Base-by-base conservation (phyloP, 768 basidiomycete species). In the Xanthoconium purpureum region DNA sequence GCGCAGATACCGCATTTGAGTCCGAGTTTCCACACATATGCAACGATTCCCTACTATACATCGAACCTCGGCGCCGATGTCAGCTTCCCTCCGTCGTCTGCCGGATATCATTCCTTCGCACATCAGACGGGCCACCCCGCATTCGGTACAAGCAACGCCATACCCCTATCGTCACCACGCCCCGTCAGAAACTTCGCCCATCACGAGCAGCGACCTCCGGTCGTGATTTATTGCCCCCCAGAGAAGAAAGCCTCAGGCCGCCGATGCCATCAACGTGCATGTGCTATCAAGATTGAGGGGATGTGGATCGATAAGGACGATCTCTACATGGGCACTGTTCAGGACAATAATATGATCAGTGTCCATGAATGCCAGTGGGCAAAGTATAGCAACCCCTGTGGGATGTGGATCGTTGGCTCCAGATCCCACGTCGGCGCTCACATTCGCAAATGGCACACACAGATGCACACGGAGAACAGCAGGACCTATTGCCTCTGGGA, bases 281-380 rank as follows among this genome's bases (percentile, higher is more conserved):
- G 30, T 33, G 46, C 46, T 20, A 24, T 55, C 36, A 46, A 53
- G n/a, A 14, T 47, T 3, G 30, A 47, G 14, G 60, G 51, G 5
- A 4, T 53, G 8, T 50, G 39, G 48, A 44, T 61, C 35, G 60
- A 61, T 38, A 47, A 42, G 29, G 51, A 33, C 0, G 54, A 59
- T 35, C 42, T 61, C 17, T 32, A 6, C 38, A 6, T 14, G 8
- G 35, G 20, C 5, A 20, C 45, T 10, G 15, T 7, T 3, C 18
- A 17, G 3, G 10, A 24, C 4, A 49, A 10, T 11, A 3, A 20
- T 29, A 30, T 14, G 12, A 56, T 53, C 38, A 44, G 29, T 11
- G 54, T 60, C 47, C 54, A 61, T 9, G n/a, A 49, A 50, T 61
- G 58, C 28, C 54, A 43, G 3, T 61, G 60, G 60, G 47, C 2